phyloP scores from a whole-genome alignment of 805 yeast species.

The Kluyveromyces starmeri region DNA sequence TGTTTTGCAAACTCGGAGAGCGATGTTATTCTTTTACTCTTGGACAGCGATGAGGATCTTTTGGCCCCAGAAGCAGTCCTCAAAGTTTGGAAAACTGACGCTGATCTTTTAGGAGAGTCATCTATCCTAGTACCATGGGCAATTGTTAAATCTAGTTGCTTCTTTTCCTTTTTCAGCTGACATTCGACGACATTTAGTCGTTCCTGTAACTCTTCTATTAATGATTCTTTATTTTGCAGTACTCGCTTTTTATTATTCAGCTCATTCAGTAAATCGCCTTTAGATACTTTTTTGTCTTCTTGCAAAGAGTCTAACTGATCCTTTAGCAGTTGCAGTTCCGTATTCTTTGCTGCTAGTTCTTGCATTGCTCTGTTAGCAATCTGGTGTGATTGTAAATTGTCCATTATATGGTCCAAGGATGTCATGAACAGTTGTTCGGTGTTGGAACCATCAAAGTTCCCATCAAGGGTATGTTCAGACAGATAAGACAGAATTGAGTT shows the following conservation, averaged over 20 bases:
- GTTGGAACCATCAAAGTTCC: slow-evolving; percentile 37
- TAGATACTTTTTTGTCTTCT: slow-evolving; percentile 67
- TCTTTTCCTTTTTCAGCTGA: slow-evolving; percentile 27
- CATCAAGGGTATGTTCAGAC: slow-evolving; percentile 51
- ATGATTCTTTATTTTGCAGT: slow-evolving; percentile 46
- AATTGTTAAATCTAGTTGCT: slow-evolving; percentile 13
- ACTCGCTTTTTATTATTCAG: slow-evolving; percentile 54
- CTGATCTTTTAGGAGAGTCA: slow-evolving; percentile 8
- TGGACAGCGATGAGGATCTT: slow-evolving; percentile 7
- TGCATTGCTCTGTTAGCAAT: slow-evolving; percentile 70
- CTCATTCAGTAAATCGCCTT: slow-evolving; percentile 44
- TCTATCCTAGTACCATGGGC: slow-evolving; percentile 12
- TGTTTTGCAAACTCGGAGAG: slow-evolving; percentile 11
- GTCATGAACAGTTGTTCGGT: slow-evolving; percentile 59
- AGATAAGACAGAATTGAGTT: slow-evolving; percentile 57
- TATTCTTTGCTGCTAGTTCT: slow-evolving; percentile 39
- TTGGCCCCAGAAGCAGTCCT: neutral
- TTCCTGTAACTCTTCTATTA: slow-evolving; percentile 45
- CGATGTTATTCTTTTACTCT: slow-evolving; percentile 19
- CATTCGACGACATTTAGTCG: slow-evolving; percentile 57
- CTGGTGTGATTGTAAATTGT: slow-evolving; percentile 76
- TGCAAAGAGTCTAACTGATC: slow-evolving; percentile 46
- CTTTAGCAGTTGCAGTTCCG: slow-evolving; percentile 45
- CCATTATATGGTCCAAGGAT: slow-evolving; percentile 63
- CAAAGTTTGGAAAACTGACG: slow-evolving; percentile 15